A percentile compares a stretch with the other conserved stretches of the same genome.
Conservation (phyloP, 2,329 filamentous ascomycete species). For the Aspergillus oerlinghausenensis region DNA sequence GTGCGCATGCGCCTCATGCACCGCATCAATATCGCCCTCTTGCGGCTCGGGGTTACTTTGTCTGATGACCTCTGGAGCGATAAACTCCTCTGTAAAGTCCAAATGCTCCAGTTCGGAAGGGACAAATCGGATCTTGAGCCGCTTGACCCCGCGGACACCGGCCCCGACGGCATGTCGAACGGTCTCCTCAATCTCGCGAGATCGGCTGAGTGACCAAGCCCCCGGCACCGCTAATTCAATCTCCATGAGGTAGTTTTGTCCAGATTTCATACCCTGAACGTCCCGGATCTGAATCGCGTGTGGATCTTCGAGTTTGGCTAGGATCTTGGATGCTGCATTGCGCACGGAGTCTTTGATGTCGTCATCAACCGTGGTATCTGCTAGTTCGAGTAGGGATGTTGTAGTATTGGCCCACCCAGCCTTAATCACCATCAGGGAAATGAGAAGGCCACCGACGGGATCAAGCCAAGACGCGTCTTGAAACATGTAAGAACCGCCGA, state of each 20-base stretch:
- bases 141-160: constrained; percentile 77
- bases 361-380: constrained; percentile 82
- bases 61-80: constrained; percentile 58
- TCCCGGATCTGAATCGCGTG: constrained; percentile 66
- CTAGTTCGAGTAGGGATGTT: constrained; percentile 77
- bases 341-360: constrained; percentile 72
- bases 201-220: constrained; percentile 68
- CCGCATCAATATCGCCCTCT: constrained; percentile 35
- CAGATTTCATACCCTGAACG: constrained; percentile 87
- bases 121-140: constrained; percentile 79
- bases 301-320: constrained; percentile 52
- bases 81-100: constrained; percentile 74
- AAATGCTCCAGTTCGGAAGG: constrained; percentile 56
- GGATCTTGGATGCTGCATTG: constrained; percentile 58
- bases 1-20: constrained; percentile 20
- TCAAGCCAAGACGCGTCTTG: constrained; percentile 87
- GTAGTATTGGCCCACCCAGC: constrained; percentile 84
- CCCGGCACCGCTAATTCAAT: constrained; percentile 77
- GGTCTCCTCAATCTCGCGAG: constrained; percentile 64
- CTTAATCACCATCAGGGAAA: constrained; percentile 88
- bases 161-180: constrained; percentile 69
- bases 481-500: constrained; percentile 82
- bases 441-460: constrained; percentile 85
- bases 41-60: constrained; percentile 59
- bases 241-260: constrained; percentile 93